Base-by-base conservation (phyloP, 2,329 filamentous ascomycete species). In the Pyrenophora teres region DNA sequence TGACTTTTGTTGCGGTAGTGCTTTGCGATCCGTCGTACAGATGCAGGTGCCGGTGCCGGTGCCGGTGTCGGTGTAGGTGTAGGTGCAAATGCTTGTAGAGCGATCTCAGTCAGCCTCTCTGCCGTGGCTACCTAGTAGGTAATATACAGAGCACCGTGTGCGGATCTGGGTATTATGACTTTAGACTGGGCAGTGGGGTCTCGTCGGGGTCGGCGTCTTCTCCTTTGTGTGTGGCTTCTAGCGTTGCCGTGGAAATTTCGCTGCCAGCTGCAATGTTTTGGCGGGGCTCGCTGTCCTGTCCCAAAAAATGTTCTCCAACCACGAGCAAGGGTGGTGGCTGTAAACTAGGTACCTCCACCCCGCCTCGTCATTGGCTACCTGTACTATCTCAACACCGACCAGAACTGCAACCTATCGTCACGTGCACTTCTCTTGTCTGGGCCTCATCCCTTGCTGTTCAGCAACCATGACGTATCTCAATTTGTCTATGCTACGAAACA, bases 201-300 rank as follows among this genome's bases (percentile, higher is more conserved):
- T 21, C 5, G 19, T 21, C 19, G 19, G 19, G 3, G 3, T 21
- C 19, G 19, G 19, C 19, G 19, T 21, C 19, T 21, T 21, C 19
- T 33, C n/a, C 40, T 38, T 36, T 21, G 19, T 39, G 50, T 35
- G 50, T 52, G 39, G 42, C 31, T 40, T 27, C 30, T 13, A 41
- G 52, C 37, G 56, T 59, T 52, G 54, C 54, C 41, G 52, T 56
- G 46, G 56, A 56, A 59, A 58, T 54, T 56, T 52, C 44, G 47
- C 42, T 52, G 42, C 43, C 38, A 49, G 47, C 46, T 52, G 42
- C 43, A 43, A 49, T 53, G 53, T 59, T 59, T 59, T 59, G 56
- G 56, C 49, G 56, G 56, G 53, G 56, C 48, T 55, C 42, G 54
- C 41, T 21, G 51, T 46, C 44, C 37, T 43, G 41, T 46, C 39